Evolutionary conservation across 2,329 filamentous ascomycete species (phyloP).

Genomic region (Cercospora beticola): DNA sequence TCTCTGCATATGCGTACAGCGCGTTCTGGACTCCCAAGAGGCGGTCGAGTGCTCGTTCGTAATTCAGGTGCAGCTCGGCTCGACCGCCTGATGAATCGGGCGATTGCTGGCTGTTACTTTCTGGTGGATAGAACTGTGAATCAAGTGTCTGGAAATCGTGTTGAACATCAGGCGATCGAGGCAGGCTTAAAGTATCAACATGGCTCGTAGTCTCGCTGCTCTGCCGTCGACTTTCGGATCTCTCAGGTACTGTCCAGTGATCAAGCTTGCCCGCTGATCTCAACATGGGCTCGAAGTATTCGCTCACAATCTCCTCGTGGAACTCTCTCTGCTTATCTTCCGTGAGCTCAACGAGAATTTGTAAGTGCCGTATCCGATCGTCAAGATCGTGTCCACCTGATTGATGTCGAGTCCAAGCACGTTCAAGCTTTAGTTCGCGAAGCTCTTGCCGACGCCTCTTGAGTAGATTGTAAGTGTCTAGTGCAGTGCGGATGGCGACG

Average conservation of each 20-base stretch:
- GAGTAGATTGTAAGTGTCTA: background rate
- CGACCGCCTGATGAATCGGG: background rate
- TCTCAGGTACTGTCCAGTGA: background rate
- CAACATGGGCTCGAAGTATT: background rate
- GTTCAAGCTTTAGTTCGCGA: background rate
- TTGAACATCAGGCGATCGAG: background rate
- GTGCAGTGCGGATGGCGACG: background rate
- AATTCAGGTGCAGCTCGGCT: background rate
- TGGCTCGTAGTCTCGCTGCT: background rate
- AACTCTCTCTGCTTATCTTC: background rate
- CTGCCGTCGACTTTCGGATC: background rate
- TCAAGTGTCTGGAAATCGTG: background rate
- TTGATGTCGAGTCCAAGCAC: background rate
- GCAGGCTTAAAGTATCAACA: background rate
- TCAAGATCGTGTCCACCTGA: background rate
- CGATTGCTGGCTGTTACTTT: background rate
- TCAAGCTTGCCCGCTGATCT: background rate
- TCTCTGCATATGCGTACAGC: background rate
- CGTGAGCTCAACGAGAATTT: background rate
- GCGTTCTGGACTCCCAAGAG: background rate
- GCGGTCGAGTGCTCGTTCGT: background rate
- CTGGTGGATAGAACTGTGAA: background rate
- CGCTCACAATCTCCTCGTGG: background rate
- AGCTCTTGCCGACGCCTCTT: background rate
- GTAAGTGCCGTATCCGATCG: background rate